Percentiles rank a stretch among this genome's conserved stretches.
phyloP scores from a whole-genome alignment of 768 basidiomycete species.

The Suillus brevipes region DNA sequence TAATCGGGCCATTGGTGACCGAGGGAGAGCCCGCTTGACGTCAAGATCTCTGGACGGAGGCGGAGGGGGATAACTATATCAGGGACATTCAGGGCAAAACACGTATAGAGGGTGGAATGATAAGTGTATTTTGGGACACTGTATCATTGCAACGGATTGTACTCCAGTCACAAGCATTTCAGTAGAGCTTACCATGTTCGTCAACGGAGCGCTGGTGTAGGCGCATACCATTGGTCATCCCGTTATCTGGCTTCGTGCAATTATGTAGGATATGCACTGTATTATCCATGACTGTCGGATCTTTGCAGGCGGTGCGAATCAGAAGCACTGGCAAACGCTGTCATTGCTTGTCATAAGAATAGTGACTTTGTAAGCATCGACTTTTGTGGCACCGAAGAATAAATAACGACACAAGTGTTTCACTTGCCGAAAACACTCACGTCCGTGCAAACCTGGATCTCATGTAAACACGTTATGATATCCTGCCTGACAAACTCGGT shows the following conservation, averaged over 20 bases:
- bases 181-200: not conserved
- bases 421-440: conserved; percentile 1
- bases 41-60: not conserved
- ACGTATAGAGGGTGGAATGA: conserved; percentile 1
- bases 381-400: not conserved
- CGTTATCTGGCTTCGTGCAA: not conserved
- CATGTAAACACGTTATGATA: not conserved
- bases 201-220: not conserved
- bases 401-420: not conserved
- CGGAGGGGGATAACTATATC: conserved; percentile 8
- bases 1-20: conserved; percentile 11
- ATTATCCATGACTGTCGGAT: not conserved
- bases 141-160: conserved; percentile 22
- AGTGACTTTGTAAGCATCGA: not conserved
- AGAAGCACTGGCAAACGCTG: conserved; percentile 6
- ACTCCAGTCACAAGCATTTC: conserved; percentile 15
- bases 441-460: not conserved
- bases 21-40: conserved; percentile 1
- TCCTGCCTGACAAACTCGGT: not conserved
- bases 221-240: not conserved
- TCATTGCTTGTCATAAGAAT: conserved; percentile 4
- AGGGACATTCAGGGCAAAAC: conserved; percentile 24
- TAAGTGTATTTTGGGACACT: conserved; percentile 18
- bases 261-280: conserved; percentile 1
- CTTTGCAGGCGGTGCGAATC: conserved; percentile 1